Evolutionary conservation across 139 green algal species (phyloP).

Genomic region (Pleodorina starrii): DNA sequence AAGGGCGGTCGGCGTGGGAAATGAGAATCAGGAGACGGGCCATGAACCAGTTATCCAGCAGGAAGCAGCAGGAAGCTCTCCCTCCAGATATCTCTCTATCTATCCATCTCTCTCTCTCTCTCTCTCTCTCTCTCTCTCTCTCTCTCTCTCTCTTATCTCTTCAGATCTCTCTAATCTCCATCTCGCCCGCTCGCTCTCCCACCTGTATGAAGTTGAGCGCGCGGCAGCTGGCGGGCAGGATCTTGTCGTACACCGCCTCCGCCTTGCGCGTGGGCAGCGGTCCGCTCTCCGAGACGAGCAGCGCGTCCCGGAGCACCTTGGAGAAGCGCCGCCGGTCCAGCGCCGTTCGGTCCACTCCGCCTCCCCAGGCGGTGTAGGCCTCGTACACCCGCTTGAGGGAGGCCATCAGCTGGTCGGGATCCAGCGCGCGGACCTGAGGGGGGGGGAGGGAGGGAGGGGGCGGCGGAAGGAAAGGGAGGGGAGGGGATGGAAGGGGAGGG

Average conservation of each 20-base stretch:
- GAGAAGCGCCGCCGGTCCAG: conserved; percentile 55
- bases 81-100: no score
- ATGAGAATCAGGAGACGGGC: no score
- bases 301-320: conserved; percentile 21
- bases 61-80: no score
- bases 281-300: conserved; percentile 42
- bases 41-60: no score
- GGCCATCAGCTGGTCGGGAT: conserved; percentile 62
- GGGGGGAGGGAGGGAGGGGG: not conserved
- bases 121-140: no score
- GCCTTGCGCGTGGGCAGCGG: conserved; percentile 22
- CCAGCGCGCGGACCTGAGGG: conserved; percentile 45
- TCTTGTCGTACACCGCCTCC: conserved; percentile 28
- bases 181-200: no score
- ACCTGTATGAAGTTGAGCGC: conserved; percentile 47
- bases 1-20: no score
- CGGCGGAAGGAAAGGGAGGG: not conserved
- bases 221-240: conserved; percentile 21
- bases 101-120: no score
- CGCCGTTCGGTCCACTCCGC: conserved; percentile 42
- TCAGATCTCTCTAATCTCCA: no score
- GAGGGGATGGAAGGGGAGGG: not conserved
- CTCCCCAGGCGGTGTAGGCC: conserved; percentile 61
- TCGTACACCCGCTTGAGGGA: conserved; percentile 63
- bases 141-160: no score